Evolutionary conservation across 106 monocot species (phyloP), one percentile per base, ranked within the genome.

Genomic region (Chionographis japonica): DNA sequence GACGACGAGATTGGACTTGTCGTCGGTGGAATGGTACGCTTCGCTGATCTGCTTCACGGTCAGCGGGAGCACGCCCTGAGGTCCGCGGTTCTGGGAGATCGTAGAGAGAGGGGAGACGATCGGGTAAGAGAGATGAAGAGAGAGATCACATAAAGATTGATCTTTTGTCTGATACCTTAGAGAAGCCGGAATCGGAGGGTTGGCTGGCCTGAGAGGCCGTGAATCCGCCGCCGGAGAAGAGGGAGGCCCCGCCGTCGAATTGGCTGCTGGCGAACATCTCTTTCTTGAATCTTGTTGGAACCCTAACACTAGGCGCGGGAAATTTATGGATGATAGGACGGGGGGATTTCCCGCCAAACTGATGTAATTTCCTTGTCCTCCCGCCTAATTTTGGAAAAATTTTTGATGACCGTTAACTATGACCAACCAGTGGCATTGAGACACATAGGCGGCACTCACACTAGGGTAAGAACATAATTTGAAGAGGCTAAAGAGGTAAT

Each of bases 21-120:
- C 88, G 13, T 85, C 94, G 66, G 70, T 77, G 6, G 84, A 84
- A 62, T 89, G 77, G 43, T 71, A 81, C 39, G 89, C 88, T 37
- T 91, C 89, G 50, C 83, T 80, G 55, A 95, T 86, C 80, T 92
- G 95, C 78, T 95, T 95, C 82, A 95, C 91, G 1, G 91, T 95
- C 12, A 92, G 61, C 46, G 95, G 86, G 20, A 78, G 60, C n/a
- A 80, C 74, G 12, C 86, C 81, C 18, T 79, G 84, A 39, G 66
- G 56, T 0, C 68, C 78, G 35, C 91, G 91, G 55, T 50, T 80
- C 86, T 91, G 65, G 15, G 60, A 56, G 49, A 27, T 27, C 27
- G 27, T 27, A 62, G 53, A 68, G 13, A 66, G 41, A 12, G 13
- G 12, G 42, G 15, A 11, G 53, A 18, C n/a, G 38, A 52, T 60